These are phyloP conservation scores for Aspergillus piperis DNA, from an alignment of 2,329 filamentous ascomycete genomes.

Conservation along the genomic window DNA sequence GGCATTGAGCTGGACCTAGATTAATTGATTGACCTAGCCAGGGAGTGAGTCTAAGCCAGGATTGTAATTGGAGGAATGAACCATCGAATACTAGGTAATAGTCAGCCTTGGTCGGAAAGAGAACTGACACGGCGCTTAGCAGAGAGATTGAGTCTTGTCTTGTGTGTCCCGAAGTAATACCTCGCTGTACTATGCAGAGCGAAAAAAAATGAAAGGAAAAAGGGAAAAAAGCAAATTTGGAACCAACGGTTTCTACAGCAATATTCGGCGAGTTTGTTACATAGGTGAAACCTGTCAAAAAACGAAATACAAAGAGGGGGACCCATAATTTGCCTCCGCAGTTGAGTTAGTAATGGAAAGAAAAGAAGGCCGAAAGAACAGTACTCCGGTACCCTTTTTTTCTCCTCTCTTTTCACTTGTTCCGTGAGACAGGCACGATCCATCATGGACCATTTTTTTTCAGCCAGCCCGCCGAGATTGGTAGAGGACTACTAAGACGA, in stretches of 20 bases:
- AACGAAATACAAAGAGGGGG: slow-evolving; percentile 4
- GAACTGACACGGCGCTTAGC: background rate
- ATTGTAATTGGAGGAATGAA: background rate
- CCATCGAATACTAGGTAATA: background rate
- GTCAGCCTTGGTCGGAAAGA: background rate
- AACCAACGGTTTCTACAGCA: slow-evolving; percentile 13
- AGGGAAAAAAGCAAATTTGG: too few species aligned
- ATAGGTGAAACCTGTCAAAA: slow-evolving; percentile 22
- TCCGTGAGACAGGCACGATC: slow-evolving; percentile 28
- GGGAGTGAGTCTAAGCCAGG: background rate
- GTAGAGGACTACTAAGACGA: slow-evolving; percentile 5
- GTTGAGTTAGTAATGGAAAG: slow-evolving; percentile 9
- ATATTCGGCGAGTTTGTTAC: slow-evolving; percentile 8
- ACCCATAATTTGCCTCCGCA: background rate
- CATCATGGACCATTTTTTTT: slow-evolving; percentile 15
- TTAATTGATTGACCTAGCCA: background rate
- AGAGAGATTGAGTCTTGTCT: too few species aligned
- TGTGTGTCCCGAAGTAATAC: too few species aligned
- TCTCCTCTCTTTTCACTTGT: too few species aligned
- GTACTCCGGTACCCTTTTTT: too few species aligned
- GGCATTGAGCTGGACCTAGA: background rate
- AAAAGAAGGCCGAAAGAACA: slow-evolving; percentile 9
- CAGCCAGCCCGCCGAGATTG: slow-evolving; percentile 23
- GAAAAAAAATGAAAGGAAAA: background rate
- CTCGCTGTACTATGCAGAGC: background rate